Base-by-base conservation (phyloP, 129 eudicot species). In the Logfia minima region DNA sequence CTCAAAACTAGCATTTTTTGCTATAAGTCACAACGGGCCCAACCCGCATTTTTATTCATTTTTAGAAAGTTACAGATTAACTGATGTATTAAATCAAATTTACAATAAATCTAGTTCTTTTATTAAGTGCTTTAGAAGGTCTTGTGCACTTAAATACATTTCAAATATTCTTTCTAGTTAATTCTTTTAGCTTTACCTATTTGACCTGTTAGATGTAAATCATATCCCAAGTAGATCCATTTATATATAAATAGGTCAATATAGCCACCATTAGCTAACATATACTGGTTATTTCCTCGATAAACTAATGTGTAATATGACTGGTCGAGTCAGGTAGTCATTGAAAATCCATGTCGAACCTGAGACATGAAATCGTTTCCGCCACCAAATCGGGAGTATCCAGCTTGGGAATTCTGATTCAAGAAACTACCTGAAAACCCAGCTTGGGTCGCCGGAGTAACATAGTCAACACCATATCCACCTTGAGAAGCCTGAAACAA, bases 341-440 rank as follows among this genome's bases (percentile, higher is more conserved):
- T 13, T 14, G 48, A 21, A 22, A 43, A 55, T 21, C 24, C 34
- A 70, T 26, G 43, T 35, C 90, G 28, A 63, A 92, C 99, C 99
- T 95, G 99, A 83, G 99, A 89, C 99, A 95, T 95, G 66, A 87
- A 95, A 58, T 95, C 99, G 59, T 85, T 92, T 81, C 99, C 99
- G 3, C 91, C 55, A 60, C 96, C 96, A 81, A 86, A 95, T 53
- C 90, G 99, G 70, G 97, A 88, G 80, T 83, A 92, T 62, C 97
- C 99, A 78, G 95, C 86, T 86, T 92, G 99, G 64, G 99, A 95
- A 75, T 84, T 95, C 83, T 89, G 97, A 87, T 95, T 95, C 76
- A 95, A 37, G 70, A 75, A 89, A 82, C 94, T 86, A 51, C 94
- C 96, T 3, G 97, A 97, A 74, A 86, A 95, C 67, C 90, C 98